Percentiles rank a stretch among this genome's conserved stretches.
Evolutionary conservation across 179 eudicot genomes (phyloP).

Genomic region (Spinacia oleracea): DNA sequence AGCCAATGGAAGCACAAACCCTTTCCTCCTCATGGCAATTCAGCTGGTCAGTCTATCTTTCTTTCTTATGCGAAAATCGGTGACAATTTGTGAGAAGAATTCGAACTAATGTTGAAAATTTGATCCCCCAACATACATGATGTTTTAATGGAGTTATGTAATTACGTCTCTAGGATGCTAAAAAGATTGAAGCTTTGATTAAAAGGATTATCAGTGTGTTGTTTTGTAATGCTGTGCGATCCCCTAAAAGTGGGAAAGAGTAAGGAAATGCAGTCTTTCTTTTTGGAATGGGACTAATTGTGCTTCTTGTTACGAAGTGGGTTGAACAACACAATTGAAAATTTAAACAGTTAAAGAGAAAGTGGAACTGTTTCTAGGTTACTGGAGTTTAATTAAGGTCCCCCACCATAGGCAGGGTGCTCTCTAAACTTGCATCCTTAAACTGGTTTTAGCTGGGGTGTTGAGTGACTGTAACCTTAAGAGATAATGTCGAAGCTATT

Average conservation of each 20-base stretch:
- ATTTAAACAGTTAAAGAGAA: neutral
- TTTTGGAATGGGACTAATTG: neutral
- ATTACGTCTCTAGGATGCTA: neutral
- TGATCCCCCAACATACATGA: neutral
- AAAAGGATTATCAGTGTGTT: neutral
- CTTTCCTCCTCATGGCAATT: constrained; percentile 39
- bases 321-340: neutral
- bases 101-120: neutral
- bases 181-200: constrained; percentile 3
- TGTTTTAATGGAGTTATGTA: neutral
- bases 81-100: neutral
- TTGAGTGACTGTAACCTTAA: neutral
- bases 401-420: neutral
- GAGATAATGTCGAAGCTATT: neutral
- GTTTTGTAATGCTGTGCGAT: neutral
- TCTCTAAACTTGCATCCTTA: neutral
- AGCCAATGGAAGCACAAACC: constrained; percentile 29
- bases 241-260: neutral
- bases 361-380: neutral
- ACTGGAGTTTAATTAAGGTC: neutral
- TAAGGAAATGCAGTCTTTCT: neutral
- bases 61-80: too few species aligned
- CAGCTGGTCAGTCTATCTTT: constrained; percentile 33
- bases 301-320: neutral
- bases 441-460: neutral